Evolutionary conservation across 805 yeast species (phyloP).

Genomic region (Zygosaccharomyces siamensis): DNA sequence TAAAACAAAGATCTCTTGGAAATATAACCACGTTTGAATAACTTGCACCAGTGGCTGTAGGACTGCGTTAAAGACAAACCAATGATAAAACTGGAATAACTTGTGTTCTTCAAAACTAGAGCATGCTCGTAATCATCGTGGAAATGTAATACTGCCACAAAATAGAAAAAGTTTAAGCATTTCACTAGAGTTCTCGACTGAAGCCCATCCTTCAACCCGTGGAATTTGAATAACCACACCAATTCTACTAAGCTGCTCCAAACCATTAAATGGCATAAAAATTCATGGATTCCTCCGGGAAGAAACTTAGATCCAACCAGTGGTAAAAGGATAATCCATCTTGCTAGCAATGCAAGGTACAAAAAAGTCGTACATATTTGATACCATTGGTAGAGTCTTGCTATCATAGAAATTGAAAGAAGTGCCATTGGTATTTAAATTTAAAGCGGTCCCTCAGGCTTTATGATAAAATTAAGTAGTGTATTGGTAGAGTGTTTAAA

Average conservation of each 20-base stretch:
- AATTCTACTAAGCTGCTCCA: slow-evolving; percentile 22
- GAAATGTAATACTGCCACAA: slow-evolving; percentile 28
- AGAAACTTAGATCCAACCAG: slow-evolving; percentile 60
- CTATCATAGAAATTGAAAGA: slow-evolving; percentile 10
- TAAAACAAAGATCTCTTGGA: slow-evolving; percentile 14
- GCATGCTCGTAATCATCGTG: slow-evolving; percentile 34
- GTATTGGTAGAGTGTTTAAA: background rate
- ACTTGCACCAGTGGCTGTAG: slow-evolving; percentile 27
- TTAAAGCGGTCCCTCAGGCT: background rate
- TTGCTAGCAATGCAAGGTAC: slow-evolving; percentile 30
- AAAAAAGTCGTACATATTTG: slow-evolving; percentile 25
- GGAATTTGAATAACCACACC: slow-evolving; percentile 25
- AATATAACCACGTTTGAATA: slow-evolving; percentile 21
- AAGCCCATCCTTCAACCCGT: slow-evolving; percentile 19
- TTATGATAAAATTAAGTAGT: background rate
- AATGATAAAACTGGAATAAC: slow-evolving; percentile 31
- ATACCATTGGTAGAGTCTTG: slow-evolving; percentile 28
- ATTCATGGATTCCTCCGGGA: slow-evolving; percentile 70
- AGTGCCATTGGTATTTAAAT: slow-evolving; percentile 1
- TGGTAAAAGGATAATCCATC: slow-evolving; percentile 53
- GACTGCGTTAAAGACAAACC: slow-evolving; percentile 25
- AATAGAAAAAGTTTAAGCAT: slow-evolving; percentile 28
- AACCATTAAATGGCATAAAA: slow-evolving; percentile 37
- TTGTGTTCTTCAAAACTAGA: slow-evolving; percentile 26
- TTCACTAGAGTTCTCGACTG: slow-evolving; percentile 22